phyloP scores from a whole-genome alignment of 2,329 filamentous ascomycete genomes.

The Diaporthe longicolla region DNA sequence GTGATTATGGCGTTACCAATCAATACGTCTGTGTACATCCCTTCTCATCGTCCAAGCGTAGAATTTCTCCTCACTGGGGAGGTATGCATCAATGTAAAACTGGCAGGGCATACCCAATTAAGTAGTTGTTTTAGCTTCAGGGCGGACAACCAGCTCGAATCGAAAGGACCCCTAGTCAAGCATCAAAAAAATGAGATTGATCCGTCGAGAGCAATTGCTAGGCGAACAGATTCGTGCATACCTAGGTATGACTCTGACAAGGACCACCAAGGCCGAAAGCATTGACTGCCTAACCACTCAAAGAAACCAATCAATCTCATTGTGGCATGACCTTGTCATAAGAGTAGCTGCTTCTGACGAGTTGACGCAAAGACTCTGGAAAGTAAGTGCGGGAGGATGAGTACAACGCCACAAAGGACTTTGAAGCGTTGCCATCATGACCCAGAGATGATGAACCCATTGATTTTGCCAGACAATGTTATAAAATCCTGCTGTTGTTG shows the following conservation, averaged over 20 bases:
- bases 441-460: neutral
- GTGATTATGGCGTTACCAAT: neutral
- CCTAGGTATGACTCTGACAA: neutral
- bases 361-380: neutral
- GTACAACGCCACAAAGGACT: neutral
- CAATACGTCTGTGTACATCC: neutral
- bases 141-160: neutral
- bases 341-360: neutral
- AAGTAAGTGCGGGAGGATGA: neutral
- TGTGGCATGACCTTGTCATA: neutral
- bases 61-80: neutral
- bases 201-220: neutral
- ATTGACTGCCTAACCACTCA: neutral
- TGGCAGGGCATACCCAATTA: neutral
- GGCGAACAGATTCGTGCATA: neutral
- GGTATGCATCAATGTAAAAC: neutral
- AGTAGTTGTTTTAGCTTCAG: neutral
- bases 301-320: neutral
- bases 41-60: neutral
- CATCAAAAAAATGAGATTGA: neutral
- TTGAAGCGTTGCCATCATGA: neutral
- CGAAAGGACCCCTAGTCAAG: neutral
- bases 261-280: neutral
- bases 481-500: neutral
- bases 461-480: neutral